phyloP scores from a whole-genome alignment of 2,329 filamentous ascomycete genomes.

The Alternaria atra region DNA sequence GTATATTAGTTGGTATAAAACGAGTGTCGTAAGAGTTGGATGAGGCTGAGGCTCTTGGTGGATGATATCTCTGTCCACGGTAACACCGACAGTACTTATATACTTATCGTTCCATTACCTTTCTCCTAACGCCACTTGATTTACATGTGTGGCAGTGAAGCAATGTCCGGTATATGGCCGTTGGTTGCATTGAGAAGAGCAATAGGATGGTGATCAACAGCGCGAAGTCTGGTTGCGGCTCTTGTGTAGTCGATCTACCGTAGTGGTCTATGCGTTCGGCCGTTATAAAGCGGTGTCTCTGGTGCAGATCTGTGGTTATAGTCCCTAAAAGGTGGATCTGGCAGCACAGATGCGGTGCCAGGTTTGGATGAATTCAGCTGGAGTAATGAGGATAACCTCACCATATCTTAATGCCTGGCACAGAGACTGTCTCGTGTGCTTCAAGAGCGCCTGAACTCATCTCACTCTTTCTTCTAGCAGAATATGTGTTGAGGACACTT shows the following conservation, averaged over 20 bases:
- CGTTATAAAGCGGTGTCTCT: neutral
- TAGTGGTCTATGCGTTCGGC: neutral
- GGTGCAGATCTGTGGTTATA: neutral
- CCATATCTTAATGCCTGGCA: neutral
- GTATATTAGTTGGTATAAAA: neutral
- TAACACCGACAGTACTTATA: constrained; percentile 1
- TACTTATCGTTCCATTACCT: neutral
- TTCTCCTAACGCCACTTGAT: constrained; percentile 1
- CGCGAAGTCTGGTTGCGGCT: neutral
- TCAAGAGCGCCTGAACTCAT: no score
- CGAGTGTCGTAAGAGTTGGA: neutral
- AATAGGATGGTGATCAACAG: constrained; percentile 2
- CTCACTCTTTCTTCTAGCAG: neutral
- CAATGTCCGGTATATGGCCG: constrained; percentile 4
- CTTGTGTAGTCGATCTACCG: neutral
- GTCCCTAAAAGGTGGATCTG: neutral
- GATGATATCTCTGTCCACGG: neutral
- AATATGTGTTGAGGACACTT: neutral
- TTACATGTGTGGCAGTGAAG: neutral
- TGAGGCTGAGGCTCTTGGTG: neutral
- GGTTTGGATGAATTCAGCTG: neutral
- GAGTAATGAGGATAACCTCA: neutral
- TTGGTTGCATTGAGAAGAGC: neutral
- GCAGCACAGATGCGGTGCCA: neutral
- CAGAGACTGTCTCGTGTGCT: neutral